Percentiles rank a stretch among this genome's conserved stretches.
Conservation (phyloP, 2,329 filamentous ascomycete genomes). For the Sporothrix schenckii region DNA sequence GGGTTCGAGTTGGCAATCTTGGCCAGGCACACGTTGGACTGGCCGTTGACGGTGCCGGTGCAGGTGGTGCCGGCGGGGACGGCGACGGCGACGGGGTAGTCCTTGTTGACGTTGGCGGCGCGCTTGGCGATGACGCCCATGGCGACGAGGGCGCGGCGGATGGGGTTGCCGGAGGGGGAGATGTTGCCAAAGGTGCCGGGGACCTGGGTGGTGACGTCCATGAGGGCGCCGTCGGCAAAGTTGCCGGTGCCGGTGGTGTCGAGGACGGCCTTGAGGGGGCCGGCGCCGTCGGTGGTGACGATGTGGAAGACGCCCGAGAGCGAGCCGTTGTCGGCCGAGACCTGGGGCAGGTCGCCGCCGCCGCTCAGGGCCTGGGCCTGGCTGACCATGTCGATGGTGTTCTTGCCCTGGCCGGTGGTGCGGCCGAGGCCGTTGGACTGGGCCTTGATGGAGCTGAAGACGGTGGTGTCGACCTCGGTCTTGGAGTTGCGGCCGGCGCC, state of each 20-base stretch:
- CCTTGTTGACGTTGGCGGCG: constrained; percentile 39
- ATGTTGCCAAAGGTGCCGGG: constrained; percentile 46
- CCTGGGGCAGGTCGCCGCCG: constrained; percentile 46
- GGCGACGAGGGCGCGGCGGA: constrained; percentile 32
- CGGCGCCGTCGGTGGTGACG: constrained; percentile 49
- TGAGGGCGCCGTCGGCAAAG: constrained; percentile 41
- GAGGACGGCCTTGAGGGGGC: constrained; percentile 46
- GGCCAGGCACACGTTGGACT: constrained; percentile 47
- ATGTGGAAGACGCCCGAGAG: constrained; percentile 47
- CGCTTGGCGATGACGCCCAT: constrained; percentile 36
- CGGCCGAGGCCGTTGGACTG: constrained; percentile 46
- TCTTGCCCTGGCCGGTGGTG: constrained; percentile 45
- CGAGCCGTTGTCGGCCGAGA: constrained; percentile 43
- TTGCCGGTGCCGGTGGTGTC: constrained; percentile 45
- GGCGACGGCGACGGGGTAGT: constrained; percentile 42
- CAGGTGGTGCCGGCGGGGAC: constrained; percentile 48
- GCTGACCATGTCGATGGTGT: constrained; percentile 43
- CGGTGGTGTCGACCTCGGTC: constrained; percentile 52
- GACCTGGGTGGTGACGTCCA: constrained; percentile 43
- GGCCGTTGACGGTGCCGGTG: constrained; percentile 43
- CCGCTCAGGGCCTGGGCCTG: constrained; percentile 46
- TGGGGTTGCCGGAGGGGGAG: constrained; percentile 31
- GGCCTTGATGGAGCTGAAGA: constrained; percentile 46
- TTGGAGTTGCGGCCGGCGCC: constrained; percentile 46
- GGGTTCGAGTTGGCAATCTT: constrained; percentile 49